These are phyloP conservation scores for Erythrobasidium yunnanense DNA, from an alignment of 768 basidiomycete species.

Conservation along the genomic window DNA sequence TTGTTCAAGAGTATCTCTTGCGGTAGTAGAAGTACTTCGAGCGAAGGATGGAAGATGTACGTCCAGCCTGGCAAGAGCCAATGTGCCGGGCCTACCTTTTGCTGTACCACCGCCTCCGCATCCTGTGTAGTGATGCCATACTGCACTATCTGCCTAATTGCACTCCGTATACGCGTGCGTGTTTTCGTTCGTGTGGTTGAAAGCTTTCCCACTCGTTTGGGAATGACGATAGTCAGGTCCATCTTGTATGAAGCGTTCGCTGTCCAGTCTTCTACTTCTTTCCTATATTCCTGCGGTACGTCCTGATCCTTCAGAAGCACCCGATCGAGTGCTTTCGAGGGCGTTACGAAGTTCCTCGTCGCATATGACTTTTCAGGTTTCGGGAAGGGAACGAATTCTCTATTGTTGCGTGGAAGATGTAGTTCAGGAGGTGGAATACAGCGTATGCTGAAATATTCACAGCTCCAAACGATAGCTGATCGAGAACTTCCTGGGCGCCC, in stretches of 20 bases:
- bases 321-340: no score
- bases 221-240: constrained; percentile 1
- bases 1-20: background rate
- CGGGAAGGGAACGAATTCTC: background rate
- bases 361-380: background rate
- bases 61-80: constrained; percentile 9
- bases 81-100: background rate
- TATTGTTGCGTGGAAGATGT: background rate
- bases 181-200: background rate
- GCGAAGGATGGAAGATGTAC: constrained; percentile 6
- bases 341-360: no score
- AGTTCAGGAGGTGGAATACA: background rate
- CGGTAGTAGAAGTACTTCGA: constrained; percentile 14
- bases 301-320: background rate
- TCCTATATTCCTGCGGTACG: background rate
- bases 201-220: constrained; percentile 7
- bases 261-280: background rate
- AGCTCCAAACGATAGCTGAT: background rate
- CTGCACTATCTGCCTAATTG: background rate
- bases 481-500: background rate
- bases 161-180: background rate
- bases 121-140: background rate
- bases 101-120: background rate
- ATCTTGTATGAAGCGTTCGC: constrained; percentile 3
- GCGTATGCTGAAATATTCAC: background rate